phyloP scores from a whole-genome alignment of 2,329 filamentous ascomycete genomes.

The Hypoxylon sp. region DNA sequence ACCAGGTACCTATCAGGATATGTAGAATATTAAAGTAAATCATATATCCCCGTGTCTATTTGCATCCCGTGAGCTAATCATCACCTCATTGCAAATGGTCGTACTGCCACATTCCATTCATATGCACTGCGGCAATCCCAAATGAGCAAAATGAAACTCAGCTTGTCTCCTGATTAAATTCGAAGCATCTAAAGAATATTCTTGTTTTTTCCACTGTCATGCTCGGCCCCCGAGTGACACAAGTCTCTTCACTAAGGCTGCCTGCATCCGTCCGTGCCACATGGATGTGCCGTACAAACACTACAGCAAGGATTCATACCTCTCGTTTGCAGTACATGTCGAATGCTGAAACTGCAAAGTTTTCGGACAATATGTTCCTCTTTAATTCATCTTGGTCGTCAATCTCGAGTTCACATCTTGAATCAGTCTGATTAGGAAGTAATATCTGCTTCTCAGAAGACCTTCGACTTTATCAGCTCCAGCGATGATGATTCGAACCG shows the following conservation, averaged over 20 bases:
- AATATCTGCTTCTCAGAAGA: slow-evolving; percentile 12
- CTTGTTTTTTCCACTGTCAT: background rate
- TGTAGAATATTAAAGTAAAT: slow-evolving; percentile 51
- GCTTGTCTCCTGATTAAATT: too few relatives aligned
- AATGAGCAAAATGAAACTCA: too few relatives aligned
- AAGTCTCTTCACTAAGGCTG: slow-evolving; percentile 16
- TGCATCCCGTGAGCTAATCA: too few relatives aligned
- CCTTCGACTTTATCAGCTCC: background rate
- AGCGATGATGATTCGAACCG: background rate
- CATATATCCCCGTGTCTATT: too few relatives aligned
- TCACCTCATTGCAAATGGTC: too few relatives aligned
- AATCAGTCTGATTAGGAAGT: background rate
- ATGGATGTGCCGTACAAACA: slow-evolving; percentile 26
- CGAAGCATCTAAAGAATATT: too few relatives aligned
- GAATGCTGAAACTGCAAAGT: background rate
- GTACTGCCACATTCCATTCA: too few relatives aligned
- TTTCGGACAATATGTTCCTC: too few relatives aligned
- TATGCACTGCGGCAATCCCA: too few relatives aligned
- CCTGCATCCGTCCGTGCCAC: slow-evolving; percentile 28
- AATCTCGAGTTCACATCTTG: too few relatives aligned
- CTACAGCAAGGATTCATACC: slow-evolving; percentile 13
- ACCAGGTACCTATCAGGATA: slow-evolving; percentile 67
- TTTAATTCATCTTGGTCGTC: too few relatives aligned
- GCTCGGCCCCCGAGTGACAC: slow-evolving; percentile 6
- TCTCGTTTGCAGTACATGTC: too few relatives aligned